Base-by-base conservation (phyloP, 129 eudicot genomes). In the Chrysanthemum seticuspe region DNA sequence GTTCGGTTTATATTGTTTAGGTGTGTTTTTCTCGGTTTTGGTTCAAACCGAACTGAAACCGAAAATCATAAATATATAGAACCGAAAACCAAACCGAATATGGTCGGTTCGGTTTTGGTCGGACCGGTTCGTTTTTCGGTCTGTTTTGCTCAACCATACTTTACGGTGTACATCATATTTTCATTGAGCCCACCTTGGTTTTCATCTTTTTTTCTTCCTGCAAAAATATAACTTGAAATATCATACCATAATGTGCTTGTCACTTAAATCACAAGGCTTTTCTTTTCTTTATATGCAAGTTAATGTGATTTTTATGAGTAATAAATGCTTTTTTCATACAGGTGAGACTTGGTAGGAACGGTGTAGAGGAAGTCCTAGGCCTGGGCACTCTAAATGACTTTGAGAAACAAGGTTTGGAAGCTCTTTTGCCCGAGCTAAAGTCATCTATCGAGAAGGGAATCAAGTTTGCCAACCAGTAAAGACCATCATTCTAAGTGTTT, bases 271-370 rank as follows among this genome's bases (percentile, higher is more conserved):
- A 5, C 15, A 27, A 27, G n/a, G 66, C 11, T 61, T 11, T 15
- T 14, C 4, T 4, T 52, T 29, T 52, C 29, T 54, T 9, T 29
- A 8, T 54, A 27, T 70, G 49, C 3, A 52, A 52, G 51, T 54
- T 15, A 16, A 31, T 53, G 15, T 55, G 52, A 70, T 14, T 62
- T 68, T 49, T n/a, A 48, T 12, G 51, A 31, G 10, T 61, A 2
- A 64, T 63, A 21, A 55, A 60, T 64, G 68, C n/a, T 10, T 65
- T 14, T 58, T 3, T 59, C 31, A 47, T 68, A 58, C 89, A 95
- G 99, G 99, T 95, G 83, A 91, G 88, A 70, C 94, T 95, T 12
- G 99, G 99, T 68, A 91, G 85, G 83, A 95, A 88, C n/a, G 99
- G 99, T 19, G 99, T 95, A 12, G 96, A 95, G 54, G 99, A 95